Evolutionary conservation across 768 basidiomycete genomes (phyloP).

Genomic region (Panaeolus cyanescens): DNA sequence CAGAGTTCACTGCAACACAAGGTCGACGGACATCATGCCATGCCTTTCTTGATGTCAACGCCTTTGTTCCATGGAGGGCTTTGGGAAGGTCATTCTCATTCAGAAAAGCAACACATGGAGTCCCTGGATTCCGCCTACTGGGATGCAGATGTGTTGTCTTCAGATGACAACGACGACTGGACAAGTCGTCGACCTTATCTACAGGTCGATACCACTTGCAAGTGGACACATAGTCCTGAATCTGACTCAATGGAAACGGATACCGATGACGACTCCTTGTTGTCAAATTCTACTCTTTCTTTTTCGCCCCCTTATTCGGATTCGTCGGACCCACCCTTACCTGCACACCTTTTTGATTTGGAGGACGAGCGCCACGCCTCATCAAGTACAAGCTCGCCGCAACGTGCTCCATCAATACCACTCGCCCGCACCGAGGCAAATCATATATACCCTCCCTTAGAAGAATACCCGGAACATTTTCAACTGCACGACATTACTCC

Average conservation of each 20-base stretch:
- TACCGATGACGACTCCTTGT: constrained; percentile 15
- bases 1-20: neutral
- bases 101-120: neutral
- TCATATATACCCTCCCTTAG: constrained; percentile 14
- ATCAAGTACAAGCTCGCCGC: neutral
- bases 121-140: neutral
- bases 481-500: neutral
- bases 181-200: neutral
- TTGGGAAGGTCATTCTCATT: neutral
- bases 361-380: neutral
- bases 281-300: constrained; percentile 15
- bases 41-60: neutral
- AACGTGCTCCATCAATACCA: constrained; percentile 1
- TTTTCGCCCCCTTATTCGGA: constrained; percentile 13
- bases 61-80: neutral
- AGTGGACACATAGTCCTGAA: constrained; percentile 13
- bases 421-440: neutral
- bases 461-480: constrained; percentile 14
- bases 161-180: neutral
- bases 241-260: constrained; percentile 17
- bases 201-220: neutral
- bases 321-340: constrained; percentile 5
- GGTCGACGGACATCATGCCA: neutral
- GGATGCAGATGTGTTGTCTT: neutral
- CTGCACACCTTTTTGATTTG: neutral